These are phyloP conservation scores for Artomyces pyxidatus DNA, from an alignment of 768 basidiomycete species.

Conservation along the genomic window DNA sequence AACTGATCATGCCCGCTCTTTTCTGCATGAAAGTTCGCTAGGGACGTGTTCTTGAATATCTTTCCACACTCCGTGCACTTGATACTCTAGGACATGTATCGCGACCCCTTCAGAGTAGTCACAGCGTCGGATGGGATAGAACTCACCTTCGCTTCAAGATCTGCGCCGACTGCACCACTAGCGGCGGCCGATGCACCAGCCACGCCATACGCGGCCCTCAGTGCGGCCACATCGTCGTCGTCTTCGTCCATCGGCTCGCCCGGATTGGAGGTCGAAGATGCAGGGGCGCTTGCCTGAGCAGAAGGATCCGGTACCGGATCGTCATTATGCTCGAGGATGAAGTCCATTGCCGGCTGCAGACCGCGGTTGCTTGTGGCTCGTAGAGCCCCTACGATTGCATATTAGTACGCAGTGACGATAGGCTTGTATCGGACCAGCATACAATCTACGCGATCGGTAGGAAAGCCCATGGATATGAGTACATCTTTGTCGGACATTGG, in stretches of 20 bases:
- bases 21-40: constrained; percentile 91
- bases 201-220: constrained; percentile 39
- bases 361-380: constrained; percentile 78
- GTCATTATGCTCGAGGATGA: constrained; percentile 73
- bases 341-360: constrained; percentile 87
- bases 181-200: constrained; percentile 29
- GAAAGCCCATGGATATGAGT: constrained; percentile 83
- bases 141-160: constrained; percentile 61
- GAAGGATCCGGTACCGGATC: constrained; percentile 58
- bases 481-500: constrained; percentile 59
- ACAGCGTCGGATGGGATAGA: neutral
- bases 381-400: constrained; percentile 77
- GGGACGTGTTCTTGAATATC: constrained; percentile 74
- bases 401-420: too few species aligned
- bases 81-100: constrained; percentile 48
- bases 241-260: constrained; percentile 43
- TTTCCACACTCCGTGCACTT: constrained; percentile 82
- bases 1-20: constrained; percentile 95
- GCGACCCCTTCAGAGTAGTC: neutral
- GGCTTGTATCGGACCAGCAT: too few species aligned
- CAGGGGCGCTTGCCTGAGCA: constrained; percentile 23
- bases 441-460: constrained; percentile 81
- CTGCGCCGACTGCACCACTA: constrained; percentile 22
- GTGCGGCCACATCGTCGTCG: constrained; percentile 64
- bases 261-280: constrained; percentile 14